Conservation (phyloP, 1,139 yeast species). For the Candida albicans region DNA sequence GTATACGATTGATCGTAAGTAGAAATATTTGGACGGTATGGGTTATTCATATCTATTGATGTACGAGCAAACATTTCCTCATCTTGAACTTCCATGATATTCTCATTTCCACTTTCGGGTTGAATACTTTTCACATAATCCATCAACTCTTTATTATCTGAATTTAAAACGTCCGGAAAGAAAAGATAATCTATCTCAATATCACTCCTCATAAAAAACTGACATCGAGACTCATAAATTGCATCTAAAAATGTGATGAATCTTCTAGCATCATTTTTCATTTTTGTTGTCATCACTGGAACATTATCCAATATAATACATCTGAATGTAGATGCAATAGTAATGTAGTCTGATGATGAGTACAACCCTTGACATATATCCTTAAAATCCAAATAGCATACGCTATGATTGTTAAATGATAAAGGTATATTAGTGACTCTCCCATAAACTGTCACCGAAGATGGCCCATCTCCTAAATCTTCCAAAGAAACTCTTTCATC, state of each 20-base stretch:
- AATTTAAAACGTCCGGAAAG: slow-evolving; percentile 50
- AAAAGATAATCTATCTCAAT: slow-evolving; percentile 53
- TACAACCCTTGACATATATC: slow-evolving; percentile 59
- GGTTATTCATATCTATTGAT: slow-evolving; percentile 56
- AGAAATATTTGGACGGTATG: slow-evolving; percentile 69
- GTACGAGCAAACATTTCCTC: slow-evolving; percentile 73
- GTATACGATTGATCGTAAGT: slow-evolving; percentile 52
- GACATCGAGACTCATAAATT: slow-evolving; percentile 65
- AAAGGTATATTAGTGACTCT: slow-evolving; percentile 50
- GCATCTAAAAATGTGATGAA: slow-evolving; percentile 70
- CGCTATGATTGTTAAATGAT: slow-evolving; percentile 33
- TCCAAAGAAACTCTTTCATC: slow-evolving; percentile 17
- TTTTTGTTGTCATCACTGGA: slow-evolving; percentile 56
- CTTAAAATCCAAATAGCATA: slow-evolving; percentile 52
- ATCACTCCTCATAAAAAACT: slow-evolving; percentile 51
- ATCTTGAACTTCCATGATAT: slow-evolving; percentile 51
- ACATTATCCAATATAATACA: slow-evolving; percentile 61
- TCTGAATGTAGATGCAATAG: slow-evolving; percentile 59
- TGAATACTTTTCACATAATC: slow-evolving; percentile 15
- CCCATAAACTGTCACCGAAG: slow-evolving; percentile 53
- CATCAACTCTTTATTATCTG: slow-evolving; percentile 18
- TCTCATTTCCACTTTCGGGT: slow-evolving; percentile 16
- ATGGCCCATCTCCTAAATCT: slow-evolving; percentile 25
- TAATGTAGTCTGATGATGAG: slow-evolving; percentile 70
- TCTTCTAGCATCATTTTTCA: slow-evolving; percentile 69